These are phyloP conservation scores for Iberis pinnata DNA, from an alignment of 345 rosid genomes.

Conservation along the genomic window DNA sequence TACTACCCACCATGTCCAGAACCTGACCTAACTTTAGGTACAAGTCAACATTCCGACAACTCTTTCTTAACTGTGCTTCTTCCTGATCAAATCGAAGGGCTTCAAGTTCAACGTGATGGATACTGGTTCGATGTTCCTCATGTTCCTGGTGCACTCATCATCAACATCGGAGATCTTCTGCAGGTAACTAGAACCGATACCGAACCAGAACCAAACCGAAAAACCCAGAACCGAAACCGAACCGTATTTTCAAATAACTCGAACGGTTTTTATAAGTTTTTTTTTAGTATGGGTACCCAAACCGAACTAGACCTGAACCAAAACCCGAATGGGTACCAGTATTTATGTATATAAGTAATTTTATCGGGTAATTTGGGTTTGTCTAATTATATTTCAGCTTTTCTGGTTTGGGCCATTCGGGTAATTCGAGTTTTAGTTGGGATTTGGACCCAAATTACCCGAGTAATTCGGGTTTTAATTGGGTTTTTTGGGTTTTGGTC, in stretches of 20 bases:
- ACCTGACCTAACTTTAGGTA: slow-evolving; percentile 48
- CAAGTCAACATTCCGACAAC: slow-evolving; percentile 39
- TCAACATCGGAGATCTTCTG: slow-evolving; percentile 51
- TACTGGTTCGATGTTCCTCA: slow-evolving; percentile 45
- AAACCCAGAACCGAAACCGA: too few species aligned
- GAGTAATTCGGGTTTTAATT: background rate
- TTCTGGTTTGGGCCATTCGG: too few species aligned
- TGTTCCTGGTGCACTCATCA: slow-evolving; percentile 41
- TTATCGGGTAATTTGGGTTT: too few species aligned
- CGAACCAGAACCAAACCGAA: too few species aligned
- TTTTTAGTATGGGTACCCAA: too few species aligned
- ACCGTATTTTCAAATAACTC: too few species aligned
- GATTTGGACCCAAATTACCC: too few species aligned
- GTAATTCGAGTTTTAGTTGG: too few species aligned
- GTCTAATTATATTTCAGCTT: too few species aligned
- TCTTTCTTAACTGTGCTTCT: slow-evolving; percentile 49
- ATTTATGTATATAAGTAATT: too few species aligned
- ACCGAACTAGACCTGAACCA: too few species aligned
- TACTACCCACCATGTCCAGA: slow-evolving; percentile 56
- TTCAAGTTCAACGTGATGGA: slow-evolving; percentile 38
- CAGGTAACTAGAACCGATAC: slow-evolving; percentile 37
- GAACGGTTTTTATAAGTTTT: background rate
- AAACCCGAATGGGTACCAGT: too few species aligned
- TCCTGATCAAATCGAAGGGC: slow-evolving; percentile 57
- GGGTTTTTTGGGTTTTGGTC: background rate